phyloP scores from a whole-genome alignment of 345 rosid species.

The Erucastrum elatum region DNA sequence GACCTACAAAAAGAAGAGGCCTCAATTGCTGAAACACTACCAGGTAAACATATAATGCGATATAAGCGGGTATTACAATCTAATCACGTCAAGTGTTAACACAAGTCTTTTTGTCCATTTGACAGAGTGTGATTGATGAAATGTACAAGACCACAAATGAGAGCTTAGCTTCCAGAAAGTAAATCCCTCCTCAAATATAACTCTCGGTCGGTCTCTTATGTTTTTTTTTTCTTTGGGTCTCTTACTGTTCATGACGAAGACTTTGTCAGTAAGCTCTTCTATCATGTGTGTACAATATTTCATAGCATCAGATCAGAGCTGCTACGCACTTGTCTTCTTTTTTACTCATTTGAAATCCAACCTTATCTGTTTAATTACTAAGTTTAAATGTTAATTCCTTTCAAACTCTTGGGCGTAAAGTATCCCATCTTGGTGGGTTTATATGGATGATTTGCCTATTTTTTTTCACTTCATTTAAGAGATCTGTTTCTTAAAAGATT shows the following conservation, averaged over 20 bases:
- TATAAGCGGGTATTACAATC: neutral
- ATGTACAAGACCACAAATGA: slow-evolving; percentile 38
- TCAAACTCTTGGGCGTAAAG: neutral
- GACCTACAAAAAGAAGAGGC: slow-evolving; percentile 88
- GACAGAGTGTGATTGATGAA: slow-evolving; percentile 38
- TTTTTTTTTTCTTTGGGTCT: neutral
- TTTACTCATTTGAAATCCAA: neutral
- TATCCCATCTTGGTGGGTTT: neutral
- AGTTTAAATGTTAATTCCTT: neutral
- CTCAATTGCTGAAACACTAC: slow-evolving; percentile 73
- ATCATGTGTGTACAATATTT: slow-evolving; percentile 28
- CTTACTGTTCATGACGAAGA: slow-evolving; percentile 14
- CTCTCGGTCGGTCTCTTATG: neutral
- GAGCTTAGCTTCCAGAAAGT: slow-evolving; percentile 29
- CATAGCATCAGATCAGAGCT: slow-evolving; percentile 23
- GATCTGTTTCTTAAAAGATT: neutral
- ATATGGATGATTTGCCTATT: neutral
- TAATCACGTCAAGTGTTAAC: slow-evolving; percentile 1
- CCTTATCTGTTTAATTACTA: neutral
- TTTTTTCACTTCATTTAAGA: neutral
- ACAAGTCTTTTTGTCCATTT: neutral
- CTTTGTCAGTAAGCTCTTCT: slow-evolving; percentile 13
- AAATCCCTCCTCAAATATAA: slow-evolving; percentile 2
- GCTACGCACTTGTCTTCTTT: neutral
- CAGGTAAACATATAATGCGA: slow-evolving; percentile 47